Base-by-base conservation (phyloP, 208 protist genomes). In the Crithidia brevicula region DNA sequence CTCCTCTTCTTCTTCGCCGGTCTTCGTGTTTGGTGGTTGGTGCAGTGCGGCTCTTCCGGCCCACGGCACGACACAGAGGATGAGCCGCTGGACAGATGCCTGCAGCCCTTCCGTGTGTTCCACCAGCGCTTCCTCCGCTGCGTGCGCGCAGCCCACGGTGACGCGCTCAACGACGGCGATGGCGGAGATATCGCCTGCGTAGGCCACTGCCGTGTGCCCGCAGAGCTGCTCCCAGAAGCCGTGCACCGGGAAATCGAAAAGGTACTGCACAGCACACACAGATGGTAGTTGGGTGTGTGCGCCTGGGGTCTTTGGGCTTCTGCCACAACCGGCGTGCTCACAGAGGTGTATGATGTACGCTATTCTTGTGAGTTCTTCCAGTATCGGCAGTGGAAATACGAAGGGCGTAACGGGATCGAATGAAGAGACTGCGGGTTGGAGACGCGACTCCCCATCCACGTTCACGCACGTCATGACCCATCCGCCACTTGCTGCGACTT, bases 221-320 rank as follows among this genome's bases (percentile, higher is more conserved):
- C 66, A 72, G 11, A 72, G 16, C 56, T 64, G 54, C 42, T 59
- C 66, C 56, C 56, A 72, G 47, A 72, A 64, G 56, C 42, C 47
- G 25, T 58, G 56, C 6, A 57, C 9, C 5, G 57, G 31, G 13
- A 62, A 64, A 31, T 66, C 43, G 0, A 4, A 1, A 6, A 54
- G 47, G 36, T 10, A n/a, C 45, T 31, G 30, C 30, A 66, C 31
- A 0, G 3, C 23, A 15, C 6, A n/a, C 3, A 15, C 30, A n/a
- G 56, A 16, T 4, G 18, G 3, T 3, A 8, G 34, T 23, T 4
- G 36, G 22, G 22, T 28, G 1, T 2, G 15, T n/a, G 22, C 7
- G 22, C 31, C 53, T 13, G 31, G 22, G 34, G 5, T 9, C 28
- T 28, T 16, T 13, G 36, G 15, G 0, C 15, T 13, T 7, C 36